A percentile compares a stretch with the other conserved stretches of the same genome.
Conservation (phyloP, 2,329 filamentous ascomycete genomes). For the Myrmaecium sp. region DNA sequence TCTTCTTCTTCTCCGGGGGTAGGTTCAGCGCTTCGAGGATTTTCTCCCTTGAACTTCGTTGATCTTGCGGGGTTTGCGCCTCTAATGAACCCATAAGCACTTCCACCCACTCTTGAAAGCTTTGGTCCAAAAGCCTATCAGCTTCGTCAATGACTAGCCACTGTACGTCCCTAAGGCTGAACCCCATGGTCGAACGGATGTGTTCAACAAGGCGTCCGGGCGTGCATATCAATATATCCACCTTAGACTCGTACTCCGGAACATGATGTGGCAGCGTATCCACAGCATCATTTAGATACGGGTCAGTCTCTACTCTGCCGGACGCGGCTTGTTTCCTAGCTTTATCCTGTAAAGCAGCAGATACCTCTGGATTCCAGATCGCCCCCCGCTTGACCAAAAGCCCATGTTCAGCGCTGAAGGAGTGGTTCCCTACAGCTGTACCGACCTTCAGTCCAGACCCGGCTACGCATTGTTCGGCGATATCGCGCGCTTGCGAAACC, state of each 20-base stretch:
- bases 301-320: constrained; percentile 19
- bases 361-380: constrained; percentile 47
- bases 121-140: constrained; percentile 78
- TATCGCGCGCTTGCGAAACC: constrained; percentile 68
- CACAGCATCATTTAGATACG: constrained; percentile 19
- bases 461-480: constrained; percentile 49
- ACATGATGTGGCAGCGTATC: constrained; percentile 43
- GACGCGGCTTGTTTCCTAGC: constrained; percentile 15
- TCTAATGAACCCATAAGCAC: constrained; percentile 45
- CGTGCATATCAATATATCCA: constrained; percentile 82
- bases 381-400: constrained; percentile 40
- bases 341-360: constrained; percentile 28
- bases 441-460: constrained; percentile 63
- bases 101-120: constrained; percentile 80
- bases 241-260: constrained; percentile 47
- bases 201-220: constrained; percentile 87
- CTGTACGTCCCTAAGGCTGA: constrained; percentile 57
- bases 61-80: constrained; percentile 31
- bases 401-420: constrained; percentile 48
- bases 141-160: constrained; percentile 93
- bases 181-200: constrained; percentile 66
- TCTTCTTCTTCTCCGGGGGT: constrained; percentile 22
- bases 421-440: constrained; percentile 66
- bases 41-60: constrained; percentile 35
- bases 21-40: constrained; percentile 29